phyloP scores from a whole-genome alignment of 2,329 filamentous ascomycete species.

The Ampelomyces quisqualis region DNA sequence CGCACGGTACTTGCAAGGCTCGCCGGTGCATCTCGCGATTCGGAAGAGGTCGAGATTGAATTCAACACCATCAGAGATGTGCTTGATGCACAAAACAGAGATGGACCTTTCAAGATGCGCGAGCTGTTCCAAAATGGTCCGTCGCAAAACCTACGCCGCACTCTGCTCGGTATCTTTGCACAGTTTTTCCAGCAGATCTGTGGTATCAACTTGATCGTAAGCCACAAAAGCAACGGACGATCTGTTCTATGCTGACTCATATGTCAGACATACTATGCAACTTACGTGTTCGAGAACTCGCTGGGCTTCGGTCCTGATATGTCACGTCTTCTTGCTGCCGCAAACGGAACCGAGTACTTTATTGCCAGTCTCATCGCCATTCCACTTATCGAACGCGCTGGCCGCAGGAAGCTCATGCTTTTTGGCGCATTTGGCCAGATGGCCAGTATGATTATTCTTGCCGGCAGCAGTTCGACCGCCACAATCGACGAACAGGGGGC shows the following conservation, averaged over 20 bases:
- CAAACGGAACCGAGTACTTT: conserved; percentile 50
- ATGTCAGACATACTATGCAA: conserved; percentile 22
- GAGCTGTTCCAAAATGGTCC: conserved; percentile 47
- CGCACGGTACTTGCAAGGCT: conserved; percentile 17
- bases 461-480: conserved; percentile 24
- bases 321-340: conserved; percentile 37
- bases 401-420: conserved; percentile 32
- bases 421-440: conserved; percentile 32
- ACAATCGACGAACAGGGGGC: conserved; percentile 9
- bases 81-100: conserved; percentile 44
- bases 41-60: conserved; percentile 35
- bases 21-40: conserved; percentile 3
- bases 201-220: conserved; percentile 28
- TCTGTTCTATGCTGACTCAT: too few relatives aligned
- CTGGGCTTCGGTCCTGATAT: conserved; percentile 48
- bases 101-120: conserved; percentile 28
- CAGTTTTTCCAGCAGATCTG: conserved; percentile 51
- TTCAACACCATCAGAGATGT: conserved; percentile 43
- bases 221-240: too few relatives aligned
- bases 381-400: conserved; percentile 43
- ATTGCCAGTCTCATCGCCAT: conserved; percentile 43
- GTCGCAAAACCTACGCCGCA: conserved; percentile 47
- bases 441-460: conserved; percentile 51
- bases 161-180: conserved; percentile 47
- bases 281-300: conserved; percentile 50